Evolutionary conservation across 2,329 filamentous ascomycete species (phyloP), one percentile per base, ranked within the genome.

Genomic region (Xylariaceae sp.): DNA sequence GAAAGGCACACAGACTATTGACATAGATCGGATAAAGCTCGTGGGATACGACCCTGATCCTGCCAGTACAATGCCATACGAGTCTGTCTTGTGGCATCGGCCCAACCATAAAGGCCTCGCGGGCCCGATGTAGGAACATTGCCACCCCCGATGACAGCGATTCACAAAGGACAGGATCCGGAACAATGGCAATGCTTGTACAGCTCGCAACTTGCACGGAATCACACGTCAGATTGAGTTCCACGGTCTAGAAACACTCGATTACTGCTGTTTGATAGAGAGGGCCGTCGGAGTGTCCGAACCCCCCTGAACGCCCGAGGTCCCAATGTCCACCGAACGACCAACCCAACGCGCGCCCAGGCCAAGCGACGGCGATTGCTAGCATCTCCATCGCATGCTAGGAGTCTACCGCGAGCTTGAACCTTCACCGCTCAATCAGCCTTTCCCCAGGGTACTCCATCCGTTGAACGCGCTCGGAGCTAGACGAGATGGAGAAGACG

Each of bases 401-500:
- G 27, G 22, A 9, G 22, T 18, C 17, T 36, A 44, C 42, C 33
- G 19, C 33, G 30, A 44, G 33, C 42, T 36, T 33, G 22, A 44
- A 35, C 42, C 42, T 19, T 44, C 42, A 44, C 42, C 42, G 42
- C 42, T 44, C 31, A 44, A 44, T 31, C 17, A 27, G 4, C 22
- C 22, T 27, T 44, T 17, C 27, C 31, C 31, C 42, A n/a, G 17
- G 27, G 42, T 31, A 18, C 33, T 33, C 1, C 33, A 36, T 31
- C 33, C 33, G 22, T 44, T 30, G 42, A 18, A 31, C 31, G 36
- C 31, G 18, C 42, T 31, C 17, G 31, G 31, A 19, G 30, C 42
- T 36, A 31, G 42, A 32, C 42, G 42, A 44, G 36, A 44, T 44
- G 42, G 42, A 44, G 42, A 44, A 44, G 42, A 44, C 42, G 42